Evolutionary conservation across 306 rosid species (phyloP).

Genomic region (Lathyrus sativus): DNA sequence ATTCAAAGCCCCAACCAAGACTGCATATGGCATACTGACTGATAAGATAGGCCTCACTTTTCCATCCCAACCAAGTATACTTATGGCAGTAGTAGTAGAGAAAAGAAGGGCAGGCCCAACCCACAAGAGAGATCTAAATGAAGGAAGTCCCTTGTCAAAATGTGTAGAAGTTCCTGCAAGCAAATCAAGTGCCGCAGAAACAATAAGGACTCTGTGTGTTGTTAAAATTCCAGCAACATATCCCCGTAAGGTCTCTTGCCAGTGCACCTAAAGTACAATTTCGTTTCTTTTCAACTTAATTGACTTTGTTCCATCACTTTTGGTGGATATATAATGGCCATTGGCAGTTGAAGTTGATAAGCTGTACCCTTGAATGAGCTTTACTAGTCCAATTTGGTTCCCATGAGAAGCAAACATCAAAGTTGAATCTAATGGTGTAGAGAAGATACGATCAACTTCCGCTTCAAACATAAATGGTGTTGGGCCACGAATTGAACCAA

Average conservation of each 20-base stretch:
- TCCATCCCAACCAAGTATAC: slow-evolving; percentile 97
- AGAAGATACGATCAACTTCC: slow-evolving; percentile 85
- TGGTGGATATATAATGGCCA: slow-evolving; percentile 70
- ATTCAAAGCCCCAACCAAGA: slow-evolving; percentile 81
- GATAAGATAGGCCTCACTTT: slow-evolving; percentile 88
- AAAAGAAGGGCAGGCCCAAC: slow-evolving; percentile 96
- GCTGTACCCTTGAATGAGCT: slow-evolving; percentile 84
- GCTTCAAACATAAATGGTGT: slow-evolving; percentile 78
- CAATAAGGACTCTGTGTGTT: slow-evolving; percentile 79
- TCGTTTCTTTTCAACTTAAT: slow-evolving; percentile 83
- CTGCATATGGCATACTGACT: slow-evolving; percentile 83
- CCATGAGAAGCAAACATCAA: slow-evolving; percentile 91
- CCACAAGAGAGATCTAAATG: slow-evolving; percentile 91
- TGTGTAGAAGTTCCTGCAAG: slow-evolving; percentile 75
- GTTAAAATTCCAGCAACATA: slow-evolving; percentile 88
- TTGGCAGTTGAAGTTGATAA: slow-evolving; percentile 65
- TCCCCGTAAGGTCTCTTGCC: slow-evolving; percentile 97
- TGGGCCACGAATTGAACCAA: slow-evolving; percentile 67
- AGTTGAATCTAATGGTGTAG: slow-evolving; percentile 90
- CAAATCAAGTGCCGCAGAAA: slow-evolving; percentile 76
- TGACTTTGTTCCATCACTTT: slow-evolving; percentile 77
- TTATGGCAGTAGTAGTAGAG: slow-evolving; percentile 82
- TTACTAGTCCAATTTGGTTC: slow-evolving; percentile 85
- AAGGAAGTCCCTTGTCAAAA: slow-evolving; percentile 86
- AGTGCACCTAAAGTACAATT: slow-evolving; percentile 94